phyloP scores from a whole-genome alignment of 352 stramenopile species.

The Phytophthora pseudosyringae region DNA sequence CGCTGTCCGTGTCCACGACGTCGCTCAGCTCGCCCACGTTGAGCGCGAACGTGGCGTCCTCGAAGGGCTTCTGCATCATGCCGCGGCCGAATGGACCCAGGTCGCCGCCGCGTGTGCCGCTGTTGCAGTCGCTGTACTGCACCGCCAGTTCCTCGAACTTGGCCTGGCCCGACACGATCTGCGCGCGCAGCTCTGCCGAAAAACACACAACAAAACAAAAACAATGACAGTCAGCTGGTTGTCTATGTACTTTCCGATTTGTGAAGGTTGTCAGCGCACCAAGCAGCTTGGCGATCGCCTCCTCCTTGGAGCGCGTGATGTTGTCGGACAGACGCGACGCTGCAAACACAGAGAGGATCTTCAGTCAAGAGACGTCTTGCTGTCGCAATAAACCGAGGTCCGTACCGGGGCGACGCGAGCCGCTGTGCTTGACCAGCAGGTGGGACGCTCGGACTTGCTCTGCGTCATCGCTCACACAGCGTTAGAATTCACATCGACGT shows the following conservation, averaged over 20 bases:
- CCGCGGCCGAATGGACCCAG: conserved; percentile 88
- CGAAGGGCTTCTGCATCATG: conserved; percentile 94
- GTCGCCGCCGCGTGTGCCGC: conserved; percentile 87
- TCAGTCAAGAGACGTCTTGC: not conserved
- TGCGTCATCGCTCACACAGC: conserved; percentile 20
- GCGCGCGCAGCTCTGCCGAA: conserved; percentile 60
- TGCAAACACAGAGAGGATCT: conserved; percentile 21
- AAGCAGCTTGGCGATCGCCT: conserved; percentile 89
- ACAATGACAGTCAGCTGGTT: not conserved
- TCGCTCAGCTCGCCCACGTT: conserved; percentile 93
- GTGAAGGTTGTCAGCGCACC: conserved; percentile 26
- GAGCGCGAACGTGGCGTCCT: conserved; percentile 92
- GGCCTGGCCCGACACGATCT: conserved; percentile 85
- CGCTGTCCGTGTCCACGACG: conserved; percentile 96
- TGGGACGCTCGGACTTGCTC: conserved; percentile 89
- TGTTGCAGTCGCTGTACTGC: conserved; percentile 89
- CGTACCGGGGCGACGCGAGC: conserved; percentile 82
- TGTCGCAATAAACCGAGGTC: not conserved
- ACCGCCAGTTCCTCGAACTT: conserved; percentile 80
- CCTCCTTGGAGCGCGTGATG: conserved; percentile 92
- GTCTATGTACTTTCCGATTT: not conserved
- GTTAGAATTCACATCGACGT: conserved; percentile 3
- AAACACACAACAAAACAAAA: not conserved
- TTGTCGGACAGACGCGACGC: conserved; percentile 89
- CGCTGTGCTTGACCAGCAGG: conserved; percentile 96